A percentile compares a stretch with the other conserved stretches of the same genome.
Evolutionary conservation across 2,329 filamentous ascomycete species (phyloP).

Genomic region (Diaporthe citri): DNA sequence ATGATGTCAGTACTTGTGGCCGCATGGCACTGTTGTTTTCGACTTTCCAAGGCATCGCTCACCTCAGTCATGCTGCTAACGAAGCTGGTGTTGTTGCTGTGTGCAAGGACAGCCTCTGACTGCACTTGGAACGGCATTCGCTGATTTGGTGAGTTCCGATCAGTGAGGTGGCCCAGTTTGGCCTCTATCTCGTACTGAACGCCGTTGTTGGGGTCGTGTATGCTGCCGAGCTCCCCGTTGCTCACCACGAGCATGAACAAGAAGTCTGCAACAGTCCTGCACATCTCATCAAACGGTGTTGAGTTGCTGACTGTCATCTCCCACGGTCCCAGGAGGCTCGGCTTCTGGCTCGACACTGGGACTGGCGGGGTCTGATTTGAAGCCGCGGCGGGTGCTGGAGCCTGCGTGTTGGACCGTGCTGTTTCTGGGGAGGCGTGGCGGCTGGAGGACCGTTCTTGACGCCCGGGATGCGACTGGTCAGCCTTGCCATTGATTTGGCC

Average conservation of each 20-base stretch:
- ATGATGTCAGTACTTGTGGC: not conserved
- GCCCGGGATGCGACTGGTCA: conserved; percentile 41
- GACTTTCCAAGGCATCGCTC: conserved; percentile 48
- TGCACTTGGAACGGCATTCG: conserved; percentile 72
- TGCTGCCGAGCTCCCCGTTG: conserved; percentile 74
- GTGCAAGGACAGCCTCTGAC: conserved; percentile 78
- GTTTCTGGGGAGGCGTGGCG: conserved; percentile 63
- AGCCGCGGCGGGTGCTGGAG: conserved; percentile 41
- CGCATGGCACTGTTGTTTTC: not conserved
- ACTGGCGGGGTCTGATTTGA: conserved; percentile 43
- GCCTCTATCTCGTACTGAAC: conserved; percentile 93
- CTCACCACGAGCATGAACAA: conserved; percentile 79
- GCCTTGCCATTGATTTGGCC: conserved; percentile 55
- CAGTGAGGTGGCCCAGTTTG: conserved; percentile 86
- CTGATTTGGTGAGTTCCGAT: conserved; percentile 77
- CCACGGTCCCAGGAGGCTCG: conserved; percentile 66
- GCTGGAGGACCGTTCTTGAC: conserved; percentile 50
- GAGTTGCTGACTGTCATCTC: conserved; percentile 77
- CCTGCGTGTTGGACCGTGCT: conserved; percentile 48
- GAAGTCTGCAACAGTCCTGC: conserved; percentile 84
- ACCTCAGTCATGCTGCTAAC: conserved; percentile 93
- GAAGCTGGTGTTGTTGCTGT: conserved; percentile 75
- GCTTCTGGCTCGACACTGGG: conserved; percentile 38
- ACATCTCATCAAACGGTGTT: conserved; percentile 79
- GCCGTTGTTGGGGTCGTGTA: conserved; percentile 59